phyloP scores from a whole-genome alignment of 331 rosid genomes.

The Quercus lobata region DNA sequence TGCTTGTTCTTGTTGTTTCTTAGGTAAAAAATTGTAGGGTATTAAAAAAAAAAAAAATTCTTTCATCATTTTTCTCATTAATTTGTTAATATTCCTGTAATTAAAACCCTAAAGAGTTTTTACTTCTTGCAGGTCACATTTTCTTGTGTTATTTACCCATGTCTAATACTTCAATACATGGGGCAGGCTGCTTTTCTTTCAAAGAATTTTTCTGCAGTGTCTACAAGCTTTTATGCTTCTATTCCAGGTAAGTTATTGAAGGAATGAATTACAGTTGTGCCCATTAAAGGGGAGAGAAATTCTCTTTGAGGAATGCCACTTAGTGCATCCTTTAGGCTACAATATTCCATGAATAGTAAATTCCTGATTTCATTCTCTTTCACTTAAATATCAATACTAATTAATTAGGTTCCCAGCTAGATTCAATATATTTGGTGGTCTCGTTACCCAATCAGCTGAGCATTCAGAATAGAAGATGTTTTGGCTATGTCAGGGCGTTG shows the following conservation, averaged over 20 bases:
- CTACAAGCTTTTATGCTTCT: slow-evolving; percentile 86
- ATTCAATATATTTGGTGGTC: neutral
- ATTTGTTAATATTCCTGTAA: slow-evolving; percentile 2
- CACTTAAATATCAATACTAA: neutral
- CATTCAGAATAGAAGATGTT: neutral
- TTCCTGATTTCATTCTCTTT: slow-evolving; percentile 11
- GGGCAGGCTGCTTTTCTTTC: slow-evolving; percentile 95
- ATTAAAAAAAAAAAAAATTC: neutral
- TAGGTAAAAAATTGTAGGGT: neutral
- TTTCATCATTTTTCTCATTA: slow-evolving; percentile 4
- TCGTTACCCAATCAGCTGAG: neutral
- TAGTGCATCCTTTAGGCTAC: neutral
- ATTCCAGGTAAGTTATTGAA: slow-evolving; percentile 69
- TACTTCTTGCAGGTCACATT: slow-evolving; percentile 63
- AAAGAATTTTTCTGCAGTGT: slow-evolving; percentile 65
- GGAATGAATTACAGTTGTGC: neutral
- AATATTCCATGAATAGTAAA: neutral
- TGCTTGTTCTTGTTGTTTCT: neutral
- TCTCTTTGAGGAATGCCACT: neutral
- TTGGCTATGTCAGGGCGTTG: neutral
- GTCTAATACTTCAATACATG: slow-evolving; percentile 86
- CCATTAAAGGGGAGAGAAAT: slow-evolving; percentile 7
- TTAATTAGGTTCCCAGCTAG: neutral
- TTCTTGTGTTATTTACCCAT: slow-evolving; percentile 67
- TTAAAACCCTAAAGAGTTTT: slow-evolving; percentile 13